A percentile compares a stretch with the other conserved stretches of the same genome.
These are phyloP conservation scores for Diospyros kaki DNA, from an alignment of 148 eudicot genomes.

Conservation along the genomic window DNA sequence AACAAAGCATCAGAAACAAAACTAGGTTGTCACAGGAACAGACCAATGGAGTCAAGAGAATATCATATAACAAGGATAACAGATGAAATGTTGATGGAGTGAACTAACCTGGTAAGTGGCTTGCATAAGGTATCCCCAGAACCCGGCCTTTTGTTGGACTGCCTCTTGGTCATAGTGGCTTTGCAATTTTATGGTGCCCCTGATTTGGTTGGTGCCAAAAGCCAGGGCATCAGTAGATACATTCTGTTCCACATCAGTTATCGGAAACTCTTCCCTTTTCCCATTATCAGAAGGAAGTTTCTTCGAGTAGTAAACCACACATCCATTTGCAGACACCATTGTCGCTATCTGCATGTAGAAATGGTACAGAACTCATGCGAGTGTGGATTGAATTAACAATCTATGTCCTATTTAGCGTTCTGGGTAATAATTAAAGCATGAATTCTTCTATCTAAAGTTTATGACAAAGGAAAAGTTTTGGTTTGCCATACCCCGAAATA, in stretches of 20 bases:
- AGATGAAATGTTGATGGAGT: background rate
- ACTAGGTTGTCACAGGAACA: background rate
- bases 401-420: background rate
- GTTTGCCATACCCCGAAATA: slow-evolving; percentile 62
- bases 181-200: slow-evolving; percentile 21
- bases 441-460: too few relatives aligned
- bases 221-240: background rate
- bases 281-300: slow-evolving; percentile 11
- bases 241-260: slow-evolving; percentile 25
- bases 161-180: slow-evolving; percentile 25
- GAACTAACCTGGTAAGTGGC: slow-evolving; percentile 46
- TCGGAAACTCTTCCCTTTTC: slow-evolving; percentile 12
- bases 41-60: background rate
- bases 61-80: background rate
- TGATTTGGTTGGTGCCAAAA: slow-evolving; percentile 4
- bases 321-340: slow-evolving; percentile 45
- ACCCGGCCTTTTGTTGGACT: slow-evolving; percentile 33
- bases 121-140: slow-evolving; percentile 69
- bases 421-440: background rate
- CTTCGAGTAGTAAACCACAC: slow-evolving; percentile 30
- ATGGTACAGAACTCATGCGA: slow-evolving; percentile 4
- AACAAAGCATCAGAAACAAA: background rate
- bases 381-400: background rate
- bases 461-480: background rate
- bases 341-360: slow-evolving; percentile 35